A percentile compares a stretch with the other conserved stretches of the same genome.
Conservation (phyloP, 176 grass and related monocot genomes). For the Hordeum marinum region DNA sequence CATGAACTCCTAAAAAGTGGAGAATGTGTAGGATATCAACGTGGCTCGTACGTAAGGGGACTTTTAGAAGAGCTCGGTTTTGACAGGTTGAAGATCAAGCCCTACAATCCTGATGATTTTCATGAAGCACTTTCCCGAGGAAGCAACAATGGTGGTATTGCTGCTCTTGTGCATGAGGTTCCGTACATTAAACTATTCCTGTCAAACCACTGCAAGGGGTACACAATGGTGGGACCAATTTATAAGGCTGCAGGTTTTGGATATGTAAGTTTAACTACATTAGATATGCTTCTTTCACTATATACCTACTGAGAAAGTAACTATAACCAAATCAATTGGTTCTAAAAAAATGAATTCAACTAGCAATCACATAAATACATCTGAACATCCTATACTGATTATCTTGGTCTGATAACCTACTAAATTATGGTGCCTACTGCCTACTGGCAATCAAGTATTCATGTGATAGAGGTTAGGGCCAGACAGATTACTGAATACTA, state of each 20-base stretch:
- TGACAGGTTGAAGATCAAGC: slow-evolving; percentile 33
- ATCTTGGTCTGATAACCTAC: neutral
- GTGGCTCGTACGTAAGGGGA: slow-evolving; percentile 24
- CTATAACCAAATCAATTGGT: neutral
- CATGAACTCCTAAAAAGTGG: slow-evolving; percentile 34
- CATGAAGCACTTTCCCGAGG: slow-evolving; percentile 40
- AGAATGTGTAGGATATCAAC: slow-evolving; percentile 34
- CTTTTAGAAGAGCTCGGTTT: slow-evolving; percentile 33
- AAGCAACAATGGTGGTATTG: slow-evolving; percentile 46
- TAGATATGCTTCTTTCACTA: neutral
- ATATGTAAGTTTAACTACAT: slow-evolving; percentile 41
- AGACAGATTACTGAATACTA: neutral
- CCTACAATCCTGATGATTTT: slow-evolving; percentile 28
- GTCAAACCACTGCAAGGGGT: slow-evolving; percentile 36
- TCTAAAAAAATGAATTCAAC: neutral
- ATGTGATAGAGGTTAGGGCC: too few relatives aligned
- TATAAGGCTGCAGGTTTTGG: slow-evolving; percentile 49
- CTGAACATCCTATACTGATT: neutral
- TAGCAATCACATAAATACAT: neutral
- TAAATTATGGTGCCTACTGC: neutral
- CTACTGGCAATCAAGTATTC: neutral
- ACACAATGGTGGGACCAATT: slow-evolving; percentile 56
- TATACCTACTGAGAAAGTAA: neutral
- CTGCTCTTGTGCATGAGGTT: slow-evolving; percentile 38
- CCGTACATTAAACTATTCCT: slow-evolving; percentile 53